Conservation (phyloP, 495 filamentous ascomycete species). For the Polyplosphaeria fusca region DNA sequence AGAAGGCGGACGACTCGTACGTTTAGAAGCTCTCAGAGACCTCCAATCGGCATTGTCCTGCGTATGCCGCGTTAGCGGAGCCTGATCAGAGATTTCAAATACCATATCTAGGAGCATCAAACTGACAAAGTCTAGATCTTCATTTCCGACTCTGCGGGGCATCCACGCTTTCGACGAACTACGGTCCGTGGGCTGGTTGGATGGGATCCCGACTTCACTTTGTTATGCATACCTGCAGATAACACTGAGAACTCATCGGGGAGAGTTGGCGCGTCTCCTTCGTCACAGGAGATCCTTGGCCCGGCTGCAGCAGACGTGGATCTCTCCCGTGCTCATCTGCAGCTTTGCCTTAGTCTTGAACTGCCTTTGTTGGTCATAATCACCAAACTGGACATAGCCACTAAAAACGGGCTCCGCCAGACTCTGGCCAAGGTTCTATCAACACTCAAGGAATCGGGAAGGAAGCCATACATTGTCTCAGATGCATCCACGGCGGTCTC, state of each 20-base stretch:
- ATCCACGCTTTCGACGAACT: conserved; percentile 81
- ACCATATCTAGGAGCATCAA: too few relatives aligned
- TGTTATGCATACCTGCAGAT: conserved; percentile 84
- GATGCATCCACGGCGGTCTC: conserved; percentile 29
- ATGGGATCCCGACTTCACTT: conserved; percentile 92
- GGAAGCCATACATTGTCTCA: conserved; percentile 68
- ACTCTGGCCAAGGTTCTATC: conserved; percentile 74
- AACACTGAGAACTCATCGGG: conserved; percentile 53
- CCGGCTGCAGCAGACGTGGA: conserved; percentile 59
- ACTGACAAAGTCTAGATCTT: too few relatives aligned
- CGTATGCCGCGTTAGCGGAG: too few relatives aligned
- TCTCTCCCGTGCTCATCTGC: conserved; percentile 74
- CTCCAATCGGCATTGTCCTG: too few relatives aligned
- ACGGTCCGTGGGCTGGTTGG: conserved; percentile 84
- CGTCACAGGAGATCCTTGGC: conserved; percentile 50
- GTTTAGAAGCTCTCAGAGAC: too few relatives aligned
- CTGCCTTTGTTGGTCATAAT: conserved; percentile 76
- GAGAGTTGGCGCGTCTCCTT: conserved; percentile 41
- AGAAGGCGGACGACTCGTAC: conserved; percentile 64
- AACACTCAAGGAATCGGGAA: conserved; percentile 67
- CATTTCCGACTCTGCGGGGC: conserved; percentile 85
- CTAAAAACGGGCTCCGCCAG: conserved; percentile 60
- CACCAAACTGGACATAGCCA: conserved; percentile 87
- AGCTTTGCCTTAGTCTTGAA: conserved; percentile 75
- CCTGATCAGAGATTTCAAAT: too few relatives aligned